Evolutionary conservation across 2,329 filamentous ascomycete species (phyloP).

Genomic region (Penicillium crustosum): DNA sequence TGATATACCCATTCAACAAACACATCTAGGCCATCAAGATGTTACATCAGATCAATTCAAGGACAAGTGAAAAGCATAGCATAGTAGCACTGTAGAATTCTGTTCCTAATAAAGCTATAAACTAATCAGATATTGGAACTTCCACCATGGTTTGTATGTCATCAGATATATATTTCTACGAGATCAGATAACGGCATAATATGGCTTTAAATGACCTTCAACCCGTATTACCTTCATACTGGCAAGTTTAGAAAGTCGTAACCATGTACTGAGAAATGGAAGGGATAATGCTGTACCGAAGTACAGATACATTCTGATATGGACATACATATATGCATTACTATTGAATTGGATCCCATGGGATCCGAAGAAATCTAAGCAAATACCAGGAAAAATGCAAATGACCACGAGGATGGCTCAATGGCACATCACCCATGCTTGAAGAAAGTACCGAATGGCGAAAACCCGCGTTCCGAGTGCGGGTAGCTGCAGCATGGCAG

Average conservation of each 20-base stretch:
- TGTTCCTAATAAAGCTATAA: neutral
- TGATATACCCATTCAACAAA: neutral
- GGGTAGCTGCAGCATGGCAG: neutral
- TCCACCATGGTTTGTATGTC: neutral
- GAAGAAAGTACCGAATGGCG: neutral
- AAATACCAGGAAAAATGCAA: neutral
- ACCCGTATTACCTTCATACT: too few relatives aligned
- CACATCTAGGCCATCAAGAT: neutral
- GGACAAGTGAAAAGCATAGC: neutral
- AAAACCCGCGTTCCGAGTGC: neutral
- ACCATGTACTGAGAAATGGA: neutral
- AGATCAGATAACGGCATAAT: neutral
- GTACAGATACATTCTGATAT: neutral
- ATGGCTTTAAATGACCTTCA: too few relatives aligned
- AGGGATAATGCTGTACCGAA: neutral
- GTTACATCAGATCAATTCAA: neutral
- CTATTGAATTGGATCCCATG: neutral
- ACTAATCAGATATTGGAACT: neutral
- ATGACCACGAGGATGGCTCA: neutral
- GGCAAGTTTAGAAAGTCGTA: too few relatives aligned
- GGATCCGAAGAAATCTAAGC: neutral
- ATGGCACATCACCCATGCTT: neutral
- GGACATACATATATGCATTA: neutral
- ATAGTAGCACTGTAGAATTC: neutral
- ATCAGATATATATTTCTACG: neutral